A percentile compares a stretch with the other conserved stretches of the same genome.
phyloP scores from a whole-genome alignment of 768 basidiomycete species.

The Trametes maxima region DNA sequence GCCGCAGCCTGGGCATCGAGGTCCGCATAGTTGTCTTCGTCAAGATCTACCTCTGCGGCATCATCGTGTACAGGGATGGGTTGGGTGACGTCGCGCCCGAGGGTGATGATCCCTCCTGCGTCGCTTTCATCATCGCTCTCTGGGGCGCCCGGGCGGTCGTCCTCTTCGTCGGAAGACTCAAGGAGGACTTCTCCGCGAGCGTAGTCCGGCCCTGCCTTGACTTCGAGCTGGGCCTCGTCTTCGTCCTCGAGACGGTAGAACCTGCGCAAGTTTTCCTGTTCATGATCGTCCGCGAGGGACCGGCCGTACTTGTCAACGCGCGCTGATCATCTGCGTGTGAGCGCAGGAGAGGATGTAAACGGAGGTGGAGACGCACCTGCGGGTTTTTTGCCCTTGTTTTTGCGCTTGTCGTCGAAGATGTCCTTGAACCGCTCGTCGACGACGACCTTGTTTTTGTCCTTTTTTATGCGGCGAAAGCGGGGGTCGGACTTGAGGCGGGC shows the following conservation, averaged over 20 bases:
- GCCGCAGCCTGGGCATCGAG: conserved; percentile 75
- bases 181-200: conserved; percentile 89
- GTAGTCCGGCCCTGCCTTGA: conserved; percentile 55
- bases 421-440: conserved; percentile 92
- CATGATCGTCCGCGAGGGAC: conserved; percentile 62
- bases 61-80: conserved; percentile 44
- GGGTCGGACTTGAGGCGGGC: conserved; percentile 87
- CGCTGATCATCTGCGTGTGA: conserved; percentile 38
- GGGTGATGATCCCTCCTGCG: conserved; percentile 47
- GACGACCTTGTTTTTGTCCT: conserved; percentile 77
- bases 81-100: conserved; percentile 50
- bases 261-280: conserved; percentile 72
- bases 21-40: conserved; percentile 72
- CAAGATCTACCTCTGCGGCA: conserved; percentile 70
- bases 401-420: conserved; percentile 59
- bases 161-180: conserved; percentile 85
- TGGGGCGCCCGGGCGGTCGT: conserved; percentile 36
- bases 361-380: conserved; percentile 25
- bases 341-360: conserved; percentile 4
- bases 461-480: conserved; percentile 85
- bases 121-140: conserved; percentile 47
- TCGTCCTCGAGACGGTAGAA: conserved; percentile 76
- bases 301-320: conserved; percentile 93
- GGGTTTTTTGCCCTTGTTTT: conserved; percentile 37
- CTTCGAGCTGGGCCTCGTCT: conserved; percentile 36